phyloP scores from a whole-genome alignment of 2,329 filamentous ascomycete genomes.

The Aspergillus pseudoviridinutans region DNA sequence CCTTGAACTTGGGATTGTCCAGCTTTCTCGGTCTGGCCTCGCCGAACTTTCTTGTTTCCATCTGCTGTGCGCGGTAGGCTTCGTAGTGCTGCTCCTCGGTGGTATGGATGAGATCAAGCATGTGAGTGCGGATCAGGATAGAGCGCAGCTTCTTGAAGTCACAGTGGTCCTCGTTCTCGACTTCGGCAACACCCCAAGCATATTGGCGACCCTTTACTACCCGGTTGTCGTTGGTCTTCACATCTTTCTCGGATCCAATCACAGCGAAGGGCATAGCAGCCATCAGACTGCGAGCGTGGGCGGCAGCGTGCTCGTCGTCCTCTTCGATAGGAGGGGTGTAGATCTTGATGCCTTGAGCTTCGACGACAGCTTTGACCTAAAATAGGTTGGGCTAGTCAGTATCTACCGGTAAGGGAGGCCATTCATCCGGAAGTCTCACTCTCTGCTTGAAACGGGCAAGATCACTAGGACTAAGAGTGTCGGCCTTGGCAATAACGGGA shows the following conservation, averaged over 20 bases:
- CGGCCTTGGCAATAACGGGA: slow-evolving; percentile 96
- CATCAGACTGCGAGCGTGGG: slow-evolving; percentile 92
- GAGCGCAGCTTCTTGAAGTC: slow-evolving; percentile 99
- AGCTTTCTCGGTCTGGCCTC: slow-evolving; percentile 96
- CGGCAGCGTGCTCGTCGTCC: slow-evolving; percentile 92
- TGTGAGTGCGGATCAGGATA: slow-evolving; percentile 97
- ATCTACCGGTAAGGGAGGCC: not conserved
- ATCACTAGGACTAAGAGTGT: slow-evolving; percentile 90
- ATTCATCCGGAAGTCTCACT: slow-evolving; percentile 51
- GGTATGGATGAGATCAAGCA: slow-evolving; percentile 99
- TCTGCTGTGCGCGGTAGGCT: slow-evolving; percentile 97
- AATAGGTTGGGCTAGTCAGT: not conserved
- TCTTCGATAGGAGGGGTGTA: slow-evolving; percentile 98
- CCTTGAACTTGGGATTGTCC: slow-evolving; percentile 99
- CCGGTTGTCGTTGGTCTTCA: slow-evolving; percentile 91
- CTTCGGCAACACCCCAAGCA: slow-evolving; percentile 98
- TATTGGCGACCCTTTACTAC: slow-evolving; percentile 99
- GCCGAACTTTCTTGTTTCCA: slow-evolving; percentile 99
- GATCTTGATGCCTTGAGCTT: slow-evolving; percentile 99
- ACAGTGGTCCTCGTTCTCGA: slow-evolving; percentile 99
- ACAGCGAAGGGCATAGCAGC: slow-evolving; percentile 98
- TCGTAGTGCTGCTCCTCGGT: slow-evolving; percentile 99
- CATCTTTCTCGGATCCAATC: slow-evolving; percentile 98
- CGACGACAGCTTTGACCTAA: slow-evolving; percentile 89
- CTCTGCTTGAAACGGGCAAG: slow-evolving; percentile 91